These are phyloP conservation scores for Rusavskia elegans DNA, from an alignment of 495 filamentous ascomycete genomes.

Conservation along the genomic window DNA sequence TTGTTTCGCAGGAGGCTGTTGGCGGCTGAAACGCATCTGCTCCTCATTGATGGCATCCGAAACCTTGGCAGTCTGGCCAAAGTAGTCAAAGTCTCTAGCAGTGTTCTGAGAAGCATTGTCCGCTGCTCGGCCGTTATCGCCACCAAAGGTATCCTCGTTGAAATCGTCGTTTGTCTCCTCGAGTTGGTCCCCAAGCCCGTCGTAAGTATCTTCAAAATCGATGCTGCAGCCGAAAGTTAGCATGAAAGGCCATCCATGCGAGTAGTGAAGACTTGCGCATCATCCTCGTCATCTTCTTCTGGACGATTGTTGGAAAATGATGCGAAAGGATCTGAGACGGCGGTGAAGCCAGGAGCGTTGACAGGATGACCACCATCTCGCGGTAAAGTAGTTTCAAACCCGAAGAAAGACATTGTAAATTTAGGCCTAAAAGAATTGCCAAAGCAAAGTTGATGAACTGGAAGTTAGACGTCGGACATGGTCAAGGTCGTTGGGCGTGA, in stretches of 20 bases:
- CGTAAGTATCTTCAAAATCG: conserved; percentile 97
- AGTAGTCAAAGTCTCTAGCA: conserved; percentile 95
- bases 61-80: conserved; percentile 76
- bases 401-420: conserved; percentile 66
- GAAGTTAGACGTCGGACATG: too few relatives aligned
- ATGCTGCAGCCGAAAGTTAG: conserved; percentile 29
- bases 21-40: conserved; percentile 61
- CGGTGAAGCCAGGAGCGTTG: conserved; percentile 55
- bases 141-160: conserved; percentile 97
- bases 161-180: conserved; percentile 88
- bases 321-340: conserved; percentile 79
- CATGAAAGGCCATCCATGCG: too few relatives aligned
- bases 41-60: conserved; percentile 76
- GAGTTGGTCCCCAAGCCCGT: conserved; percentile 82
- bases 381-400: conserved; percentile 56
- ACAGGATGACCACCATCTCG: conserved; percentile 34
- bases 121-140: conserved; percentile 17
- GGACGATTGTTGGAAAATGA: conserved; percentile 42
- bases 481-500: too few relatives aligned
- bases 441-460: not conserved
- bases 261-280: conserved; percentile 43
- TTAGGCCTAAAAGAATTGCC: not conserved
- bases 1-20: conserved; percentile 34
- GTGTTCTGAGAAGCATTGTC: conserved; percentile 31
- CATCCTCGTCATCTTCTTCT: conserved; percentile 40